phyloP scores from a whole-genome alignment of 495 filamentous ascomycete genomes.

The Penicillium canariense region DNA sequence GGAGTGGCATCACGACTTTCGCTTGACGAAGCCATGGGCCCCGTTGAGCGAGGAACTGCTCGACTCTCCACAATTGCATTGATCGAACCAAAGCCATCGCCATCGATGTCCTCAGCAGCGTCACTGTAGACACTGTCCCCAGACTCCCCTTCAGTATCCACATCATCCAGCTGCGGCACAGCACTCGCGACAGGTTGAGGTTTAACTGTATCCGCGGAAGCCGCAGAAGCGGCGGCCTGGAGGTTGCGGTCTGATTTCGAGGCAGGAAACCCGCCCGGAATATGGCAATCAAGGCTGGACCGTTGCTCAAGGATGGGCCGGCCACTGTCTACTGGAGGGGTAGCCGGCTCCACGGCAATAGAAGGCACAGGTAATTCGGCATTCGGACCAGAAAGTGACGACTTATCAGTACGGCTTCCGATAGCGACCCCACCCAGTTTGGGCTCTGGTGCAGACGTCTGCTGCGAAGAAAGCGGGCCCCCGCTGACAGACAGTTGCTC shows the following conservation, averaged over 20 bases:
- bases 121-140: constrained; percentile 79
- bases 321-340: constrained; percentile 18
- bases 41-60: constrained; percentile 20
- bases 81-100: constrained; percentile 76
- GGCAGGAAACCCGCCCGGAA: constrained; percentile 39
- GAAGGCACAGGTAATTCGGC: constrained; percentile 34
- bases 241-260: constrained; percentile 26
- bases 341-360: constrained; percentile 40
- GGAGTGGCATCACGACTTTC: constrained; percentile 27
- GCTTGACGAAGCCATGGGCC: constrained; percentile 1
- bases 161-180: constrained; percentile 19
- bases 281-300: constrained; percentile 23
- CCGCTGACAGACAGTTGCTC: constrained; percentile 19
- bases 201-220: constrained; percentile 3
- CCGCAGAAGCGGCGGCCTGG: not conserved
- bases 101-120: constrained; percentile 77
- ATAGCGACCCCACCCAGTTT: constrained; percentile 5
- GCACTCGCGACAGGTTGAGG: constrained; percentile 11
- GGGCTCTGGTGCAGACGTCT: not conserved
- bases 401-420: constrained; percentile 1
- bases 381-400: constrained; percentile 1
- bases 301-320: constrained; percentile 10
- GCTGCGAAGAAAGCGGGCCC: not conserved
- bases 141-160: constrained; percentile 49
- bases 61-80: constrained; percentile 75